Percentiles rank a stretch among this genome's conserved stretches.
phyloP scores from a whole-genome alignment of 805 yeast species.

The Starmerella davenportii region DNA sequence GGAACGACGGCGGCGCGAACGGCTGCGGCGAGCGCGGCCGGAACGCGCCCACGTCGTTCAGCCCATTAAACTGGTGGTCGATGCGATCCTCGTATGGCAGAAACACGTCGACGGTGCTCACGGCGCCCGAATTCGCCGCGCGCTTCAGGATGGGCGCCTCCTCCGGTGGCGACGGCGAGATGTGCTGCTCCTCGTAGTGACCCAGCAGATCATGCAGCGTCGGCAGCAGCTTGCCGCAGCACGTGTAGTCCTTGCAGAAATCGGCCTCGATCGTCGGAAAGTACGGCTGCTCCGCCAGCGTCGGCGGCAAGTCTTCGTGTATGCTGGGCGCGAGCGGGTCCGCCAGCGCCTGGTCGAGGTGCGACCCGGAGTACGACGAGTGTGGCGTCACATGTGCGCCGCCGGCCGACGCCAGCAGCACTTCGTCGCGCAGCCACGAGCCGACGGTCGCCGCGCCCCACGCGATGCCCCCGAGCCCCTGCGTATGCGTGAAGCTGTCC shows the following conservation, averaged over 20 bases:
- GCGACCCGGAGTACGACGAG: background rate
- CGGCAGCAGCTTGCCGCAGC: slow-evolving; percentile 86
- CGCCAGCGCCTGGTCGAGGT: slow-evolving; percentile 6
- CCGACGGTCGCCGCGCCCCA: slow-evolving; percentile 96
- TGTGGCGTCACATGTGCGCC: slow-evolving; percentile 17
- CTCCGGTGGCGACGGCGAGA: slow-evolving; percentile 40
- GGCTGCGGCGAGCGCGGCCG: slow-evolving; percentile 5
- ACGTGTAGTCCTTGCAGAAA: slow-evolving; percentile 88
- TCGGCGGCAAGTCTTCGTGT: background rate
- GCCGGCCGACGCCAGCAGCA: slow-evolving; percentile 19
- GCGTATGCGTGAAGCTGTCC: slow-evolving; percentile 86
- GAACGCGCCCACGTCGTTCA: background rate
- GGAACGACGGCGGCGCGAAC: slow-evolving; percentile 15
- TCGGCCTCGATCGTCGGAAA: slow-evolving; percentile 87
- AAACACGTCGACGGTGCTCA: slow-evolving; percentile 83
- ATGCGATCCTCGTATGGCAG: slow-evolving; percentile 23
- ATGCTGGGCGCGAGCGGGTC: background rate
- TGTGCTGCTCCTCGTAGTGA: slow-evolving; percentile 94
- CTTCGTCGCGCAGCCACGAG: slow-evolving; percentile 86
- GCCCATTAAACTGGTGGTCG: background rate
- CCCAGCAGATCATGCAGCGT: slow-evolving; percentile 82
- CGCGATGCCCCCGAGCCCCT: slow-evolving; percentile 93
- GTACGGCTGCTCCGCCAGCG: slow-evolving; percentile 27
- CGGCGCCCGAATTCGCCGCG: slow-evolving; percentile 59
- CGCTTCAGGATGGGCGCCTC: slow-evolving; percentile 20